Evolutionary conservation across 2,329 filamentous ascomycete genomes (phyloP).

Genomic region (Verticillium alfalfae): DNA sequence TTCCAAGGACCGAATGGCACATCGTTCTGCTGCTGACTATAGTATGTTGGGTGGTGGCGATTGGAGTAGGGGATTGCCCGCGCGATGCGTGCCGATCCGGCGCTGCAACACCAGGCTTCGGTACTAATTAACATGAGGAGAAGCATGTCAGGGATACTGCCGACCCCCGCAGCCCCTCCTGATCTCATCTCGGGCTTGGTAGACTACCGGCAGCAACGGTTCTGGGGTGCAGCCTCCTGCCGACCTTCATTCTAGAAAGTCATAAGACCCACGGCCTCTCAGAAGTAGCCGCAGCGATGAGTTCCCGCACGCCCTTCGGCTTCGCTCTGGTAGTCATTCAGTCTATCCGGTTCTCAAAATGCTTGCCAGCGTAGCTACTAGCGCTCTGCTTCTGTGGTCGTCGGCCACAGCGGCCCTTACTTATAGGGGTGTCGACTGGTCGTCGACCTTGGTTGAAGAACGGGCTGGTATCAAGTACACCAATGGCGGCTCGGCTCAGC

Average conservation of each 20-base stretch:
- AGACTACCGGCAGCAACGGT: not conserved
- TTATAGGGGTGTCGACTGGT: slow-evolving; percentile 67
- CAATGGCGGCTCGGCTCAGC: slow-evolving; percentile 40
- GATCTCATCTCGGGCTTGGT: not conserved
- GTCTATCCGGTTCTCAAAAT: slow-evolving; percentile 1
- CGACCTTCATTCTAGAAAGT: no score
- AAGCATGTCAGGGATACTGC: not conserved
- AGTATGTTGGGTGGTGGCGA: not conserved
- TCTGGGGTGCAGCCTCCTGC: not conserved
- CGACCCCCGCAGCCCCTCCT: not conserved
- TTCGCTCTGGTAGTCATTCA: not conserved
- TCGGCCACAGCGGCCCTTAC: slow-evolving; percentile 40
- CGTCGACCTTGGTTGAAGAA: slow-evolving; percentile 61
- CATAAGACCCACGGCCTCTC: not conserved
- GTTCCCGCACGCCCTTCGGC: not conserved
- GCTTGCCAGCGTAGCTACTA: slow-evolving; percentile 7
- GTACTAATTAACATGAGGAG: not conserved
- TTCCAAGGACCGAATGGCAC: not conserved
- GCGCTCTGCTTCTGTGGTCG: slow-evolving; percentile 8
- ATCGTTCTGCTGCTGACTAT: not conserved
- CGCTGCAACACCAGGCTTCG: not conserved
- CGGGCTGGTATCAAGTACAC: slow-evolving; percentile 54
- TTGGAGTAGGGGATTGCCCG: not conserved
- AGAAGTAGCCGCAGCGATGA: not conserved
- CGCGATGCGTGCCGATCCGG: not conserved